Conservation (phyloP, 345 rosid species). For the Nephelium lappaceum region DNA sequence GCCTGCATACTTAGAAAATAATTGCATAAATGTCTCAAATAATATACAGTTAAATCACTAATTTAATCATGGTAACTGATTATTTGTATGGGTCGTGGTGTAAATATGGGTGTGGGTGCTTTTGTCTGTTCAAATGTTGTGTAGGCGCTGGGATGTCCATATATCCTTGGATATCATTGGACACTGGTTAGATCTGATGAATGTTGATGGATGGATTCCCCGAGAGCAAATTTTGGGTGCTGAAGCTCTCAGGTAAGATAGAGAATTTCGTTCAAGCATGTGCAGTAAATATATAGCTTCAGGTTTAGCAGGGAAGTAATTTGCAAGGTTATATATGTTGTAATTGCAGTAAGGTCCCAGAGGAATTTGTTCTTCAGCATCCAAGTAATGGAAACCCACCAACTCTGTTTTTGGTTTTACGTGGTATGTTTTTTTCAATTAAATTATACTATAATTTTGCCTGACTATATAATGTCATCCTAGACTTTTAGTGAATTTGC, state of each 20-base stretch:
- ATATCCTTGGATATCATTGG: slow-evolving; percentile 89
- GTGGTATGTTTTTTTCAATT: slow-evolving; percentile 45
- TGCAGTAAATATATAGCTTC: slow-evolving; percentile 21
- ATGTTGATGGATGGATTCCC: slow-evolving; percentile 96
- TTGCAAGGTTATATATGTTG: slow-evolving; percentile 24
- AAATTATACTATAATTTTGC: not conserved
- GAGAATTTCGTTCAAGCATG: slow-evolving; percentile 15
- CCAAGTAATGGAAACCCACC: slow-evolving; percentile 96
- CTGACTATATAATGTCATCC: slow-evolving; percentile 11
- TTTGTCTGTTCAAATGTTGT: slow-evolving; percentile 27
- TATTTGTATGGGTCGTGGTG: slow-evolving; percentile 9
- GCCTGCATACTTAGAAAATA: slow-evolving; percentile 8
- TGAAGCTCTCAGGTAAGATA: slow-evolving; percentile 80
- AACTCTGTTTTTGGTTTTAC: slow-evolving; percentile 78
- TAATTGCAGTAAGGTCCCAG: slow-evolving; percentile 76
- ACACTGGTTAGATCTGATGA: slow-evolving; percentile 95
- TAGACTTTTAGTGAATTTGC: not conserved
- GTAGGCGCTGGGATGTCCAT: slow-evolving; percentile 90
- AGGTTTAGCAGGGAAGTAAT: slow-evolving; percentile 3
- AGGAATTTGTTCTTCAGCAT: slow-evolving; percentile 74
- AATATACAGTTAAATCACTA: slow-evolving; percentile 22
- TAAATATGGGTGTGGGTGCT: not conserved
- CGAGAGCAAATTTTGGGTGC: slow-evolving; percentile 91
- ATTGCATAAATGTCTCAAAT: not conserved
- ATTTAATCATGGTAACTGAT: slow-evolving; percentile 10